Conservation (phyloP, 306 rosid genomes). For the Acacia melanoxylon region DNA sequence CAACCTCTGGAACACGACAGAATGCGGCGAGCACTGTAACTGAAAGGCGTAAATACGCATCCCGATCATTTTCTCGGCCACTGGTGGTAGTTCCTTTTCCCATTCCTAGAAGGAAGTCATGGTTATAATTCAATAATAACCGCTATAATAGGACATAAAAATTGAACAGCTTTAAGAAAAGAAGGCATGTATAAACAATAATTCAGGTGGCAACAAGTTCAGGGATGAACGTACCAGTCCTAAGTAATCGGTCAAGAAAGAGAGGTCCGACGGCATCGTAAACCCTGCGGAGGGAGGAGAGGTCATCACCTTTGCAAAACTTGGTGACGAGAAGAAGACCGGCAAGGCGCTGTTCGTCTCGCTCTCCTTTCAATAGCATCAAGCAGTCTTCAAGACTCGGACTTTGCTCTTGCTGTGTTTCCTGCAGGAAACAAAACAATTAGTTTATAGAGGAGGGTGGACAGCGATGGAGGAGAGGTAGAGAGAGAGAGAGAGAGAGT, state of each 20-base stretch:
- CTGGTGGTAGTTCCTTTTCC: conserved; percentile 51
- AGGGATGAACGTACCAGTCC: conserved; percentile 56
- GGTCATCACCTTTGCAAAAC: conserved; percentile 71
- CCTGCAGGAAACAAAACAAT: conserved; percentile 31
- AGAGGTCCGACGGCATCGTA: conserved; percentile 68
- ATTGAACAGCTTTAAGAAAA: neutral
- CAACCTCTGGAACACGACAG: conserved; percentile 81
- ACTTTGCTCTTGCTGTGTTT: conserved; percentile 39
- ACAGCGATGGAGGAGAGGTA: neutral
- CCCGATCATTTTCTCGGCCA: conserved; percentile 50
- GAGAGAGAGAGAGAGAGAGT: neutral
- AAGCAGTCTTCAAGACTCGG: conserved; percentile 74
- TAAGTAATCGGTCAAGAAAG: conserved; percentile 79
- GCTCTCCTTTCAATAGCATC: conserved; percentile 84
- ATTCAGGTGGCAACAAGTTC: neutral
- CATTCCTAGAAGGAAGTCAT: conserved; percentile 40
- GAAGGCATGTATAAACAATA: neutral
- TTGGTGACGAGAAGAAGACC: conserved; percentile 87
- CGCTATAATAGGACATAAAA: neutral
- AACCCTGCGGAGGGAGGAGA: conserved; percentile 60
- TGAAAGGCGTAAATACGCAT: conserved; percentile 75
- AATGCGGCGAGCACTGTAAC: conserved; percentile 78
- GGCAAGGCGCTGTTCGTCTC: conserved; percentile 91
- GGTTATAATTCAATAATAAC: neutral
- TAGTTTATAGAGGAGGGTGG: too few species aligned